Evolutionary conservation across 1,284 basidiomycete genomes (phyloP).

Genomic region (Puccinia triticina): DNA sequence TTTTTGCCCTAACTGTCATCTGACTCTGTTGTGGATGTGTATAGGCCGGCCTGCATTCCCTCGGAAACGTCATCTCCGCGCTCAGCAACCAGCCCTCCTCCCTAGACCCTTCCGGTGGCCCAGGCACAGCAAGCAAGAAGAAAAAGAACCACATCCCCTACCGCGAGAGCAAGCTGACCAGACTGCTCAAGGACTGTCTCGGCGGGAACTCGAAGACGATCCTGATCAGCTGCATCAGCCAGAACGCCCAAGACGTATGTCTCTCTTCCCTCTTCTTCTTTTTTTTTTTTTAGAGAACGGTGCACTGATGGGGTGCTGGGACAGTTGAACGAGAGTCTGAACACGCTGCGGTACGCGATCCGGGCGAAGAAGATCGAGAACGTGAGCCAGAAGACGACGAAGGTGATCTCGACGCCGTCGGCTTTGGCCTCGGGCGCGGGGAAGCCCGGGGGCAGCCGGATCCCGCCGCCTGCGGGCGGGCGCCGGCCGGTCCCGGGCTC

Average conservation of each 20-base stretch:
- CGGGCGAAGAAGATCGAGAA: slow-evolving; percentile 40
- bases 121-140: not conserved
- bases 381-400: slow-evolving; percentile 16
- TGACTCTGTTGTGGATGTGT: not conserved
- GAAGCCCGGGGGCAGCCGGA: not conserved
- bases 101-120: not conserved
- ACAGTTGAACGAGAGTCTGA: slow-evolving; percentile 42
- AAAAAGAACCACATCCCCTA: slow-evolving; percentile 46
- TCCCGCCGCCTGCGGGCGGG: not conserved
- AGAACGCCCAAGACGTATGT: slow-evolving; percentile 16
- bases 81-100: slow-evolving; percentile 12
- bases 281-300: not conserved
- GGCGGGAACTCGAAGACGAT: slow-evolving; percentile 48
- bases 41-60: slow-evolving; percentile 36
- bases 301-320: not conserved
- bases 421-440: not conserved
- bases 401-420: slow-evolving; percentile 4
- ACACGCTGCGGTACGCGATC: slow-evolving; percentile 38
- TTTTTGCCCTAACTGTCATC: not conserved
- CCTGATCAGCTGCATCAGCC: slow-evolving; percentile 42
- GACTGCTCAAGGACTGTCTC: slow-evolving; percentile 42
- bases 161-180: slow-evolving; percentile 40
- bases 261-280: not conserved
- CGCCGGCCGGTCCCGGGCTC: not conserved
- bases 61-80: slow-evolving; percentile 44